Percentiles rank a stretch among this genome's conserved stretches.
phyloP scores from a whole-genome alignment of 306 rosid species.

The Vigna unguiculata region DNA sequence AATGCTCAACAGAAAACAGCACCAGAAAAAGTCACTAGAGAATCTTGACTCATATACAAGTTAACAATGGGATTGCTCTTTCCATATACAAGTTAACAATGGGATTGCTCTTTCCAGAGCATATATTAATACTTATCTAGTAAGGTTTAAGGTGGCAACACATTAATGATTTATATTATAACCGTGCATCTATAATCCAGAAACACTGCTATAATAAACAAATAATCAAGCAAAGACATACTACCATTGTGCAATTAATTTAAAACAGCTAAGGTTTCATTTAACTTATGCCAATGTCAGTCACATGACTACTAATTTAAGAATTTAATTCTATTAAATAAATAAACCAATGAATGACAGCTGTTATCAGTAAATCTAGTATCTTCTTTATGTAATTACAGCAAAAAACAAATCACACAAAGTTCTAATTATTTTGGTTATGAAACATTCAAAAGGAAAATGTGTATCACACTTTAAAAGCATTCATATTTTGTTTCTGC shows the following conservation, averaged over 20 bases:
- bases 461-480: neutral
- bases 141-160: constrained; percentile 22
- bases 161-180: constrained; percentile 9
- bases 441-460: neutral
- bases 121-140: neutral
- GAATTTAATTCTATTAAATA: constrained; percentile 6
- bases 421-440: neutral
- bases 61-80: no score
- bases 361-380: neutral
- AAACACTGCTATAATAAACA: constrained; percentile 5
- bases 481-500: neutral
- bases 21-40: no score
- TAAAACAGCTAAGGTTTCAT: constrained; percentile 21
- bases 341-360: neutral
- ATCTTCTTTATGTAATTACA: neutral
- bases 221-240: constrained; percentile 25
- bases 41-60: no score
- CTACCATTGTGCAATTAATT: constrained; percentile 36
- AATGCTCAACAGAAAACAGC: no score
- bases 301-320: constrained; percentile 3
- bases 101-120: constrained; percentile 5
- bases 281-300: neutral
- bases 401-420: neutral
- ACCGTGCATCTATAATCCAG: constrained; percentile 24
- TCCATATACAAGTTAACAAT: no score